Conservation (phyloP, 1,139 yeast genomes). For the Yueomyces sp. region DNA sequence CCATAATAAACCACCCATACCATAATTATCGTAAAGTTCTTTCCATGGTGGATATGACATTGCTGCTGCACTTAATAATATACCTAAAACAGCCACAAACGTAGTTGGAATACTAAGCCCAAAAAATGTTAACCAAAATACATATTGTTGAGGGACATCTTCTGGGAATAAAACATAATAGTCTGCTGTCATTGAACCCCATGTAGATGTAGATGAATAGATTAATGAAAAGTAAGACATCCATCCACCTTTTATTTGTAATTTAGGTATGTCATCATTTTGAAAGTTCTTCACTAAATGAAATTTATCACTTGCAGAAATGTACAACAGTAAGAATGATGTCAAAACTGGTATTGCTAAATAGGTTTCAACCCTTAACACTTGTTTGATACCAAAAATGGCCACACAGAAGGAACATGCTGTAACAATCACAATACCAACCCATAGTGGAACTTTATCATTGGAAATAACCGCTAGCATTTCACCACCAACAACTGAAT, state of each 20-base stretch:
- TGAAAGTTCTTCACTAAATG: constrained; percentile 17
- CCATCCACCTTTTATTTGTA: constrained; percentile 50
- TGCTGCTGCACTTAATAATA: constrained; percentile 62
- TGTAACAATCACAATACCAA: constrained; percentile 63
- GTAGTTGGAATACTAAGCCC: constrained; percentile 64
- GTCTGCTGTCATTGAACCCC: constrained; percentile 85
- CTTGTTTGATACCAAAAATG: constrained; percentile 61
- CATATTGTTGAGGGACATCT: constrained; percentile 42
- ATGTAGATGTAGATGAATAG: constrained; percentile 74
- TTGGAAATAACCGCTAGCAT: constrained; percentile 53
- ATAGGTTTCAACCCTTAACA: constrained; percentile 54
- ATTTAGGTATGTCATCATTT: constrained; percentile 25
- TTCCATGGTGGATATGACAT: constrained; percentile 47
- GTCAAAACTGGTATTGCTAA: constrained; percentile 60
- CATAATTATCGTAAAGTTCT: constrained; percentile 42
- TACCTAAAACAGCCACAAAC: constrained; percentile 65
- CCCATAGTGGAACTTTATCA: constrained; percentile 51
- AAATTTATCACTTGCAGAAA: constrained; percentile 48
- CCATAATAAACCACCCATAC: constrained; percentile 69
- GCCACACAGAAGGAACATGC: constrained; percentile 53
- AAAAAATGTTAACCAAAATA: constrained; percentile 51
- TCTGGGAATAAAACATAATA: constrained; percentile 79
- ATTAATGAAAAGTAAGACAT: constrained; percentile 61
- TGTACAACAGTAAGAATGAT: constrained; percentile 57
- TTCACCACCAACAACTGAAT: constrained; percentile 79